Percentiles rank a stretch among this genome's conserved stretches.
Conservation (phyloP, 2,329 filamentous ascomycete species). For the Diaporthe capsici region DNA sequence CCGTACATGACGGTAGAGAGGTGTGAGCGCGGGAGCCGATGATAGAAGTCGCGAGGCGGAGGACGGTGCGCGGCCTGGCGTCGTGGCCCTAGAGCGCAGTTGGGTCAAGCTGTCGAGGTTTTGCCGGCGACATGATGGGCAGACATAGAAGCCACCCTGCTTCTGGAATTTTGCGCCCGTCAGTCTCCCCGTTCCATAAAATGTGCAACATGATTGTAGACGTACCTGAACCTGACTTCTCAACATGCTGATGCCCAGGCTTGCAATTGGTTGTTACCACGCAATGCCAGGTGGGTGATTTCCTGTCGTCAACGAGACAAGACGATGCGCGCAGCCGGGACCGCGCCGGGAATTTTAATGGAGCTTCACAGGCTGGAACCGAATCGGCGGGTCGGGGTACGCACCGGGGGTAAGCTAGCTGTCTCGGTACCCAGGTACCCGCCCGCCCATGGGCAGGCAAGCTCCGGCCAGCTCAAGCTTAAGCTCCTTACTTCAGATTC, state of each 20-base stretch:
- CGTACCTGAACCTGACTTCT: constrained; percentile 39
- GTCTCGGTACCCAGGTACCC: not conserved
- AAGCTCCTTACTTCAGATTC: not conserved
- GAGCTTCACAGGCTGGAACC: constrained; percentile 18
- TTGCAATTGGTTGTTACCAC: constrained; percentile 5
- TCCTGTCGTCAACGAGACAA: constrained; percentile 24
- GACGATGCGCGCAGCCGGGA: constrained; percentile 4
- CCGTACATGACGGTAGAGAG: not conserved
- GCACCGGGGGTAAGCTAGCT: not conserved
- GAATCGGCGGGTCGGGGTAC: constrained; percentile 20
- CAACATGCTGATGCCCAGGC: constrained; percentile 36
- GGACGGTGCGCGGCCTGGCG: not conserved
- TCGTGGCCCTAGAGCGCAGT: constrained; percentile 21
- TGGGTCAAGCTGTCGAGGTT: constrained; percentile 35
- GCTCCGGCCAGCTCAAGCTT: constrained; percentile 9
- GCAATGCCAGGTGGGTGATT: not conserved
- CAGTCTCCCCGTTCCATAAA: not conserved
- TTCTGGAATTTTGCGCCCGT: constrained; percentile 47
- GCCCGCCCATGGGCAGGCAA: not conserved
- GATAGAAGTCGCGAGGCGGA: constrained; percentile 20
- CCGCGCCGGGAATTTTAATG: constrained; percentile 31
- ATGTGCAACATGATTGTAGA: not conserved
- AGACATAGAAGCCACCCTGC: constrained; percentile 57
- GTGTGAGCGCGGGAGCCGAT: not conserved
- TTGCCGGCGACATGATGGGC: constrained; percentile 56